Conservation (phyloP, 2,329 filamentous ascomycete species). For the Thielaviopsis ethacetica region DNA sequence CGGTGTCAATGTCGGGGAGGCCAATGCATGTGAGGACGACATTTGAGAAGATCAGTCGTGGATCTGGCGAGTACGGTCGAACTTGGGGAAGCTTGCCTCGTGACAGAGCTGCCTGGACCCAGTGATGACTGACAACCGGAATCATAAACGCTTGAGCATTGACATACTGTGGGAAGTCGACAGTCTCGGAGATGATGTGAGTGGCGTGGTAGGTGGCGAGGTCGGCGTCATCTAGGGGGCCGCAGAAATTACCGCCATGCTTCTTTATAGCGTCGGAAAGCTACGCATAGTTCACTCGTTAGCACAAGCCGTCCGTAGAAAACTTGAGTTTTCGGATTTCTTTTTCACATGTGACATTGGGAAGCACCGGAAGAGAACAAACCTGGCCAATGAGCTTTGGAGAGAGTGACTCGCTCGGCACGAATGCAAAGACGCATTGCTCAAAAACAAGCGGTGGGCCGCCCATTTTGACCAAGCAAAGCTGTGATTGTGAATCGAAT, state of each 20-base stretch:
- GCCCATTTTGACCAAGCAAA: neutral
- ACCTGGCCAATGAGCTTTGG: conserved; percentile 27
- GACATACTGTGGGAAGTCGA: conserved; percentile 81
- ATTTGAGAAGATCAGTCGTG: conserved; percentile 74
- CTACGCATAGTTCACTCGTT: conserved; percentile 16
- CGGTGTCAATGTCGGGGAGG: conserved; percentile 71
- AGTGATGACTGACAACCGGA: conserved; percentile 66
- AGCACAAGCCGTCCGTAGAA: neutral
- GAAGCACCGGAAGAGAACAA: conserved; percentile 1
- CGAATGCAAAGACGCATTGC: conserved; percentile 29
- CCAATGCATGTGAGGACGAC: conserved; percentile 71
- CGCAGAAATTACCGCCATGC: conserved; percentile 34
- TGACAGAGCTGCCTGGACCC: conserved; percentile 57
- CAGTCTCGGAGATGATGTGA: conserved; percentile 51
- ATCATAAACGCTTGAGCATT: conserved; percentile 61
- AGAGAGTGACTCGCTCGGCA: conserved; percentile 25
- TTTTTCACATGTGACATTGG: neutral
- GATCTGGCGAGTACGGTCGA: conserved; percentile 78
- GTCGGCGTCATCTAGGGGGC: conserved; percentile 30
- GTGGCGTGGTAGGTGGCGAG: conserved; percentile 32
- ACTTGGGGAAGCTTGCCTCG: conserved; percentile 59
- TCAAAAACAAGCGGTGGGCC: conserved; percentile 21
- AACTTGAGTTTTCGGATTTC: neutral
- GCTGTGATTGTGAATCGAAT: neutral
- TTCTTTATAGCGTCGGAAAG: conserved; percentile 27